Conservation (phyloP, 2,329 filamentous ascomycete genomes). For the Bisporella sp. region DNA sequence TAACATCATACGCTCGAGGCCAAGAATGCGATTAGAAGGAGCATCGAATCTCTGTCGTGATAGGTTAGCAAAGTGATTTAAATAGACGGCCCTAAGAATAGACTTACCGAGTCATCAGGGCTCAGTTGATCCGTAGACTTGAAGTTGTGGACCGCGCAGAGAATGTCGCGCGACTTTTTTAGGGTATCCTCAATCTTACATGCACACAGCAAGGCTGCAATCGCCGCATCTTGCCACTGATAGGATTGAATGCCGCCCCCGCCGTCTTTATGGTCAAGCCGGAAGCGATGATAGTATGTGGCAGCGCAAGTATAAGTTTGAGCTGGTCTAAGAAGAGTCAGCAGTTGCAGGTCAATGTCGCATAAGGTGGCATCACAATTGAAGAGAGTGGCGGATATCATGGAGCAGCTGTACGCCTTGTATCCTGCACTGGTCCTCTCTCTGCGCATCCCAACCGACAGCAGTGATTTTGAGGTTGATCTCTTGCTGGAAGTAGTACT, state of each 20-base stretch:
- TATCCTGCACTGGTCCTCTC: slow-evolving; percentile 73
- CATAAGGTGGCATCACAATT: slow-evolving; percentile 53
- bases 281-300: slow-evolving; percentile 90
- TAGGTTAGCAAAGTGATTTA: background rate
- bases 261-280: slow-evolving; percentile 73
- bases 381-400: slow-evolving; percentile 69
- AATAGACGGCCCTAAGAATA: background rate
- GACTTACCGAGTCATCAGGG: slow-evolving; percentile 71
- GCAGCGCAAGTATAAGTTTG: slow-evolving; percentile 89
- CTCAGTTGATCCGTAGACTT: slow-evolving; percentile 65
- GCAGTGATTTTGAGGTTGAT: slow-evolving; percentile 66
- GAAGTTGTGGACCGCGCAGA: slow-evolving; percentile 84
- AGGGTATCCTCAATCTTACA: slow-evolving; percentile 98
- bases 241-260: slow-evolving; percentile 48
- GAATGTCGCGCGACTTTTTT: slow-evolving; percentile 90
- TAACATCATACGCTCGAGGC: slow-evolving; percentile 84
- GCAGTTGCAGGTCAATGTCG: background rate
- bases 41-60: slow-evolving; percentile 64
- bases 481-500: slow-evolving; percentile 77
- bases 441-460: slow-evolving; percentile 64
- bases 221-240: slow-evolving; percentile 77
- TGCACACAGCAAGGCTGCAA: slow-evolving; percentile 82
- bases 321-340: slow-evolving; percentile 56
- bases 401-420: slow-evolving; percentile 89
- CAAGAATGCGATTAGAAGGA: slow-evolving; percentile 74